phyloP scores from a whole-genome alignment of 306 rosid species.

The Rosa lucieae region DNA sequence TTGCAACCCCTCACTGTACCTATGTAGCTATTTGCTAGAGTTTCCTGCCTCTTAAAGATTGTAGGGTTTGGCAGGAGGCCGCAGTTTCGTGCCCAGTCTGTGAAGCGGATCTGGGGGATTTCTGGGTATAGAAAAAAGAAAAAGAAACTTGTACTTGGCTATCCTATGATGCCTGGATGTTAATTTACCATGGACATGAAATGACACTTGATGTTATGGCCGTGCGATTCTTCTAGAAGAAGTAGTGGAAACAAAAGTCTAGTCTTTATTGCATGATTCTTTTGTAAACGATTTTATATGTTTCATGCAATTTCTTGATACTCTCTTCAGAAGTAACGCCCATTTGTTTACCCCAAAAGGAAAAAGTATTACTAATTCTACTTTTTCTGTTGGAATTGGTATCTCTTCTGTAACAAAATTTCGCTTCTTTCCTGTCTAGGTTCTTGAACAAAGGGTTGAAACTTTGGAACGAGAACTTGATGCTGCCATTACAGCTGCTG shows the following conservation, averaged over 20 bases:
- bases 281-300: not conserved
- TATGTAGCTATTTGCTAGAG: too few species aligned
- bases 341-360: not conserved
- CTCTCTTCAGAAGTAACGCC: not conserved
- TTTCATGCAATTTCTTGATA: not conserved
- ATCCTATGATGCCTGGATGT: not conserved
- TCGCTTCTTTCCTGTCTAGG: slow-evolving; percentile 34
- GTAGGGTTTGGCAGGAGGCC: not conserved
- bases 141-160: too few species aligned
- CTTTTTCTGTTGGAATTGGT: not conserved
- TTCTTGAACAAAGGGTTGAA: slow-evolving; percentile 78
- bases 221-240: not conserved
- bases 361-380: not conserved
- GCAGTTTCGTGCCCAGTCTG: too few species aligned
- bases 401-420: not conserved
- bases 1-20: not conserved
- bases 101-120: too few species aligned
- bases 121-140: too few species aligned
- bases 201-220: not conserved
- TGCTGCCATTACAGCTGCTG: slow-evolving; percentile 88
- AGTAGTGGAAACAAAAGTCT: not conserved
- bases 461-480: slow-evolving; percentile 88
- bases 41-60: not conserved
- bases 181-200: not conserved
- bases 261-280: not conserved